Percentiles rank a stretch among this genome's conserved stretches.
These are phyloP conservation scores for Trichoderma sp. DNA, from an alignment of 2,329 filamentous ascomycete genomes.

Conservation along the genomic window DNA sequence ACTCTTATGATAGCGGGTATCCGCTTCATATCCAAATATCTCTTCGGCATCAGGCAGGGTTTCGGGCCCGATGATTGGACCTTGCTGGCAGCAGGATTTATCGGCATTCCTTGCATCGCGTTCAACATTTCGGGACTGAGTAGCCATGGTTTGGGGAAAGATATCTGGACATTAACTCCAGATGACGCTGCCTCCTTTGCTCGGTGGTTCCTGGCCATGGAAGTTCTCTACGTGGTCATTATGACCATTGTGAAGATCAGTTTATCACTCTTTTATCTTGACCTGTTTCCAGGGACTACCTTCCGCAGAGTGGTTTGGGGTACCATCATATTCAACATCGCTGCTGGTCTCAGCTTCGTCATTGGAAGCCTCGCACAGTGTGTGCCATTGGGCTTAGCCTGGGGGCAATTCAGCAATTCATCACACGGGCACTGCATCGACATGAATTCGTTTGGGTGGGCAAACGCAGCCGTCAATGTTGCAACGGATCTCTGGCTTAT, in stretches of 20 bases:
- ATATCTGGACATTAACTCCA: conserved; percentile 36
- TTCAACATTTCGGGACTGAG: conserved; percentile 30
- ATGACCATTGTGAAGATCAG: conserved; percentile 44
- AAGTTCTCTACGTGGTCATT: conserved; percentile 43
- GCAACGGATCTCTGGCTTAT: conserved; percentile 47
- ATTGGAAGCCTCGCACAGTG: conserved; percentile 42
- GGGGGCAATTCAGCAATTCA: conserved; percentile 44
- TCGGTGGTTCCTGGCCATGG: conserved; percentile 35
- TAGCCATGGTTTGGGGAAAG: conserved; percentile 35
- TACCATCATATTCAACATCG: conserved; percentile 35
- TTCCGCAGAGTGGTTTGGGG: conserved; percentile 38
- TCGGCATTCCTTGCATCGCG: conserved; percentile 28
- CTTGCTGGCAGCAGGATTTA: conserved; percentile 29
- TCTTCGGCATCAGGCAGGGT: conserved; percentile 32
- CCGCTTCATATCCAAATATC: conserved; percentile 30
- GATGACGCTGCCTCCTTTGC: conserved; percentile 28
- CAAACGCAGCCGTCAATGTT: conserved; percentile 45
- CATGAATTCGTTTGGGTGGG: conserved; percentile 43
- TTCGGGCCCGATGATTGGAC: conserved; percentile 38
- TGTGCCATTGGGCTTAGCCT: conserved; percentile 42
- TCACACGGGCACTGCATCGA: conserved; percentile 44
- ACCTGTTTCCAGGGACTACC: conserved; percentile 39
- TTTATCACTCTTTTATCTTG: conserved; percentile 45
- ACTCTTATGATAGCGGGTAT: conserved; percentile 25
- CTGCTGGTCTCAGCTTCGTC: conserved; percentile 36